A percentile compares a stretch with the other conserved stretches of the same genome.
These are phyloP conservation scores for Ananas comosus DNA, from an alignment of 176 grass and related monocot species.

Conservation along the genomic window DNA sequence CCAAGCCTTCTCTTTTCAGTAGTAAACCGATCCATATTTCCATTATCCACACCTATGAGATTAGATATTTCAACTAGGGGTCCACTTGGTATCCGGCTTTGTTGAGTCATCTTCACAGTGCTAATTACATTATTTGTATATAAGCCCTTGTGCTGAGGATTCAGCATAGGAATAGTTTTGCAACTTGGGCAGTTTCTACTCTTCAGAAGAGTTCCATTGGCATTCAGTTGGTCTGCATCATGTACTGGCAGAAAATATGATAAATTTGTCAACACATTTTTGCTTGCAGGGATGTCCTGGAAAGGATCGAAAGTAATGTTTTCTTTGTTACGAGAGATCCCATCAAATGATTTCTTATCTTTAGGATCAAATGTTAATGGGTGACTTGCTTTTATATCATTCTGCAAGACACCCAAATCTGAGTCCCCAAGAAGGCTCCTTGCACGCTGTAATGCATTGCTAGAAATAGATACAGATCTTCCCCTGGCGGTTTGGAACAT, in stretches of 20 bases:
- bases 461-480: constrained; percentile 56
- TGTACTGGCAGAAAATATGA: constrained; percentile 1
- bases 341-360: constrained; percentile 25
- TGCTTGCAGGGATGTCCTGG: constrained; percentile 2
- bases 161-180: constrained; percentile 25
- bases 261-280: constrained; percentile 12
- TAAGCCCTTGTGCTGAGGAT: constrained; percentile 33
- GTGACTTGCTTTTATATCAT: constrained; percentile 14
- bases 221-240: constrained; percentile 16
- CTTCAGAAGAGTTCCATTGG: constrained; percentile 12
- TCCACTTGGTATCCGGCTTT: constrained; percentile 27
- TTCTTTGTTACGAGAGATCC: constrained; percentile 29
- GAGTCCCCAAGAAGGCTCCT: constrained; percentile 62
- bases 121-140: constrained; percentile 4
- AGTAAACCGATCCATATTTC: constrained; percentile 21
- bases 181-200: constrained; percentile 11
- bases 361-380: constrained; percentile 19
- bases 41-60: constrained; percentile 24
- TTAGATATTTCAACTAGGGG: constrained; percentile 56
- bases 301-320: constrained; percentile 18
- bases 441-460: constrained; percentile 55
- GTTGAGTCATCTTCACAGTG: constrained; percentile 19
- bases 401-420: constrained; percentile 23
- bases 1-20: constrained; percentile 47
- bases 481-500: constrained; percentile 59